Conservation (phyloP, 2,329 filamentous ascomycete genomes). For the Arthrobotrys entomopaga region DNA sequence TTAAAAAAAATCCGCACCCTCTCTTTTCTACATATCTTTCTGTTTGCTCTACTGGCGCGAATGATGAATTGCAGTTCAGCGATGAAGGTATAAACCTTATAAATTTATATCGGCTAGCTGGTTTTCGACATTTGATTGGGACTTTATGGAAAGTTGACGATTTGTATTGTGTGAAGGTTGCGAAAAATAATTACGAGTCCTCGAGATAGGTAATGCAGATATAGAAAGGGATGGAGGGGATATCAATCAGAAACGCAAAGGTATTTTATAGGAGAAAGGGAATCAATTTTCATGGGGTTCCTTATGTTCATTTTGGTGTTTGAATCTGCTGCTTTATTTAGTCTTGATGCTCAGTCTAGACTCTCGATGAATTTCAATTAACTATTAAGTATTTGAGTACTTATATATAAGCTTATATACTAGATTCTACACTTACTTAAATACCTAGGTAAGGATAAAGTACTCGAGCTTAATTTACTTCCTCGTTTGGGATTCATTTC, state of each 20-base stretch:
- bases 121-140: constrained; percentile 59
- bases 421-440: too few relatives aligned
- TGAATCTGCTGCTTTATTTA: neutral
- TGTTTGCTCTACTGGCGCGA: constrained; percentile 39
- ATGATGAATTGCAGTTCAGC: constrained; percentile 4
- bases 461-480: too few relatives aligned
- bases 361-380: too few relatives aligned
- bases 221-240: neutral
- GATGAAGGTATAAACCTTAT: constrained; percentile 39
- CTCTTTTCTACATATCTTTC: constrained; percentile 39
- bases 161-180: constrained; percentile 44
- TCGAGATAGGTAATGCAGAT: neutral
- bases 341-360: neutral
- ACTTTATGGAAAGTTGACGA: constrained; percentile 63
- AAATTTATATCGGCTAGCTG: constrained; percentile 16
- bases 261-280: neutral
- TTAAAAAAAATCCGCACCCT: constrained; percentile 12
- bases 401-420: too few relatives aligned
- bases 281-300: constrained; percentile 23
- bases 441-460: too few relatives aligned
- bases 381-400: too few relatives aligned
- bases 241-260: neutral
- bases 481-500: too few relatives aligned
- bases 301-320: constrained; percentile 25
- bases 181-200: constrained; percentile 54